Percentiles rank a stretch among this genome's conserved stretches.
Evolutionary conservation across 2,329 filamentous ascomycete genomes (phyloP).

Genomic region (Onygenales sp.): DNA sequence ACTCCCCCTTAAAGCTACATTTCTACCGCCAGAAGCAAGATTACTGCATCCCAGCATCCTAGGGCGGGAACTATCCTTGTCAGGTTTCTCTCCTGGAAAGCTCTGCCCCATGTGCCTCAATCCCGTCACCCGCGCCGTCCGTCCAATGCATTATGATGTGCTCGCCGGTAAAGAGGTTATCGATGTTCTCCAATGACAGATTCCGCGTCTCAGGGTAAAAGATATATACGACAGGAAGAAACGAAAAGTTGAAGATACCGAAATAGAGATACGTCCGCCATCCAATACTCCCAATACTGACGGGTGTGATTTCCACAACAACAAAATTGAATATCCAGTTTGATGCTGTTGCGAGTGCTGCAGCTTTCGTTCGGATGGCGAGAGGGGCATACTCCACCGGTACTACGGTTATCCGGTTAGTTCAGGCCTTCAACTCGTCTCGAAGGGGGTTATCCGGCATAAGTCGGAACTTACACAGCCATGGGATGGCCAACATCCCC

Average conservation of each 20-base stretch:
- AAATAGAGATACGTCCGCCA: constrained; percentile 38
- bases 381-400: constrained; percentile 39
- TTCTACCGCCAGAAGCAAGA: no score
- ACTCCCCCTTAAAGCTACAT: no score
- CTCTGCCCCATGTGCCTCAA: no score
- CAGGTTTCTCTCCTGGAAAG: no score
- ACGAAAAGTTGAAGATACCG: constrained; percentile 37
- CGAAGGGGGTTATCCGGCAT: no score
- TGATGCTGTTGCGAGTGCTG: constrained; percentile 40
- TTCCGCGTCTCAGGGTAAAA: constrained; percentile 27
- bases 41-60: no score
- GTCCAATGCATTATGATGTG: constrained; percentile 20
- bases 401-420: constrained; percentile 13
- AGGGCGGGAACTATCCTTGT: no score
- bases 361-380: constrained; percentile 40
- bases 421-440: constrained; percentile 12
- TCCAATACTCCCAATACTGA: constrained; percentile 30
- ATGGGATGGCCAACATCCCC: constrained; percentile 34
- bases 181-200: constrained; percentile 26
- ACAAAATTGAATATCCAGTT: constrained; percentile 43
- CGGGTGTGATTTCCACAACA: constrained; percentile 37
- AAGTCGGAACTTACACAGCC: constrained; percentile 21
- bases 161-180: constrained; percentile 26
- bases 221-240: constrained; percentile 41
- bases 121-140: constrained; percentile 7